These are phyloP conservation scores for Mimosa bimucronata DNA, from an alignment of 306 rosid species.

Conservation along the genomic window DNA sequence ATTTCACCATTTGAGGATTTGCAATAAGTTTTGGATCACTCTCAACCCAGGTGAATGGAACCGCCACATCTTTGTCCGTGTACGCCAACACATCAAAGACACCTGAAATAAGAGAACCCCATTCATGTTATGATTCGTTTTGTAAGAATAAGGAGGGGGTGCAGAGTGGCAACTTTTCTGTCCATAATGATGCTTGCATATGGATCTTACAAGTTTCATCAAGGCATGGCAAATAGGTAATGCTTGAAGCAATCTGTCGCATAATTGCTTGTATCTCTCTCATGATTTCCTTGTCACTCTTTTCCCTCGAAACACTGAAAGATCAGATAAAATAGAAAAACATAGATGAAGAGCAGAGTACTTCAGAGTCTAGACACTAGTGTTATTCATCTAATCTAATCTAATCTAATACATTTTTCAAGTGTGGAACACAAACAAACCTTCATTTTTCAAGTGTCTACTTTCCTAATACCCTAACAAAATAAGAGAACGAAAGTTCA, in stretches of 20 bases:
- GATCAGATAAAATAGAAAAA: background rate
- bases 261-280: conserved; percentile 99
- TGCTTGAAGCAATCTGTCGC: conserved; percentile 99
- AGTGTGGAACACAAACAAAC: background rate
- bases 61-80: conserved; percentile 93
- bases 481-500: background rate
- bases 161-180: background rate
- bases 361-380: background rate
- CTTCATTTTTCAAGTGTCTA: background rate
- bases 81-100: conserved; percentile 96
- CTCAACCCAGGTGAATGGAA: conserved; percentile 97
- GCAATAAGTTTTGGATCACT: conserved; percentile 96
- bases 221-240: conserved; percentile 96
- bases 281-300: conserved; percentile 98
- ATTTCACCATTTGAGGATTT: conserved; percentile 98
- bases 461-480: background rate
- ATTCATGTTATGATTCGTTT: conserved; percentile 6
- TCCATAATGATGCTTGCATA: background rate
- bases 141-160: background rate
- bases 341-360: background rate
- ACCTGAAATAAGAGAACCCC: conserved; percentile 51
- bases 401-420: background rate
- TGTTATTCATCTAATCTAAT: background rate
- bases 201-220: conserved; percentile 82
- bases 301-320: conserved; percentile 80